Percentiles rank a stretch among this genome's conserved stretches.
Conservation (phyloP, 2,329 filamentous ascomycete species). For the Hirsutella thompsonii region DNA sequence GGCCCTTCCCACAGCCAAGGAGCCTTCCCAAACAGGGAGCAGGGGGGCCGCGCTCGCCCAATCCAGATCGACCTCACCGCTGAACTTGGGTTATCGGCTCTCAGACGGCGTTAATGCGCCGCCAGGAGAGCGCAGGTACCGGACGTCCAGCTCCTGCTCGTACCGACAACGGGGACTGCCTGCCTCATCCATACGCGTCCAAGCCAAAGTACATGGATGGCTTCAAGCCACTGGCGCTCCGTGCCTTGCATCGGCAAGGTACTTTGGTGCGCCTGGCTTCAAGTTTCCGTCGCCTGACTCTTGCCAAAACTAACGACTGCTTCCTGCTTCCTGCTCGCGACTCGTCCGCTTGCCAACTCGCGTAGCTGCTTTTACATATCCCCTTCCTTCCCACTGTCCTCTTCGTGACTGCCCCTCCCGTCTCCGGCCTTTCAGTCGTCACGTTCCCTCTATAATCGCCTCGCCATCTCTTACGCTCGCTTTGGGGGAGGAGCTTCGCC, state of each 20-base stretch:
- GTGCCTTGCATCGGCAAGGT: background rate
- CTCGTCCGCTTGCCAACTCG: background rate
- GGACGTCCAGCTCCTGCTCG: background rate
- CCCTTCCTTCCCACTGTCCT: background rate
- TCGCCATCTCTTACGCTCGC: no score
- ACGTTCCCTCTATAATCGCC: no score
- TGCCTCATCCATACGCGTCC: background rate
- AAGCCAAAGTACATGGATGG: background rate
- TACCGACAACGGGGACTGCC: background rate
- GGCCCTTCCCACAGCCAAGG: no score
- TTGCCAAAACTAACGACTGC: background rate
- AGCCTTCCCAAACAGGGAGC: background rate
- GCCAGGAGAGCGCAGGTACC: background rate
- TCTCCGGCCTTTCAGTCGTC: no score
- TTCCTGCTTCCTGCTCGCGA: background rate
- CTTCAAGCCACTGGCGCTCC: background rate
- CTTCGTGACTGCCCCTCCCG: background rate
- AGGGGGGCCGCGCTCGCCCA: background rate
- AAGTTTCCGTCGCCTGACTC: background rate
- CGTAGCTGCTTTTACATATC: background rate
- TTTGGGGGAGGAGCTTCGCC: no score
- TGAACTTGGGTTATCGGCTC: constrained; percentile 1
- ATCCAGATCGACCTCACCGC: constrained; percentile 1
- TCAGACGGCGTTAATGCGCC: constrained; percentile 1
- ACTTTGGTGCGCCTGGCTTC: background rate